Evolutionary conservation across 805 yeast species (phyloP), one percentile per base, ranked within the genome.

Genomic region (Saccharomycopsis synnaedendra): DNA sequence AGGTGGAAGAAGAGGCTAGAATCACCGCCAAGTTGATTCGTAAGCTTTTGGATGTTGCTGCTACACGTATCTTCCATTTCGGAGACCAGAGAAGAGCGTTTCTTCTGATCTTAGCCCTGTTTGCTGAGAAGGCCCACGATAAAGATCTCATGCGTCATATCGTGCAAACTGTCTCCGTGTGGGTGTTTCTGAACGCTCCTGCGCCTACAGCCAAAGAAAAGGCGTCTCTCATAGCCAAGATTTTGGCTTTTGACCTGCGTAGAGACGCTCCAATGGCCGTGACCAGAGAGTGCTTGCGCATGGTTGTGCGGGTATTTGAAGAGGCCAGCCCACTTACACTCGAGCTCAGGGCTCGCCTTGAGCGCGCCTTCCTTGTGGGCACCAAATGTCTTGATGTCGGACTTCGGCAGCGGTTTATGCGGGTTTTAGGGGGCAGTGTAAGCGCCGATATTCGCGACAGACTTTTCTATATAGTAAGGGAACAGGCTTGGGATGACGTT

Each of bases 401-500:
- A 3, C 81, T 86, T 32, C 76, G 98, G 44, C 72, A 77, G 49
- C 80, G 78, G 55, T 73, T 94, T 53, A 84, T 93, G 93, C 61
- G 74, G 0, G 85, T 93, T 48, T 66, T 93, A 58, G 81, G 82
- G 60, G 74, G 74, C 41, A 84, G 95, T 54, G 67, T 93, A 52
- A 96, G 89, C 52, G 74, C 70, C 44, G 88, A 85, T 55, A 72
- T 88, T 29, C 75, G 76, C 55, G 87, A 85, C 61, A 72, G 98
- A 49, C 67, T 93, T 35, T 79, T 82, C 54, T 94, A 94, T 56
- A 82, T 90, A 5, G 75, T 94, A n/a, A 70, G 90, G 37, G 97
- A 93, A 57, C 99, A 93, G 61, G 90, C 87, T 58, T 93, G 99
- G 99, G 99, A 93, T 60, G 83, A 76, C 55, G 67, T 93, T 37